Evolutionary conservation across 306 rosid species (phyloP).

Genomic region (Prunus dulcis): DNA sequence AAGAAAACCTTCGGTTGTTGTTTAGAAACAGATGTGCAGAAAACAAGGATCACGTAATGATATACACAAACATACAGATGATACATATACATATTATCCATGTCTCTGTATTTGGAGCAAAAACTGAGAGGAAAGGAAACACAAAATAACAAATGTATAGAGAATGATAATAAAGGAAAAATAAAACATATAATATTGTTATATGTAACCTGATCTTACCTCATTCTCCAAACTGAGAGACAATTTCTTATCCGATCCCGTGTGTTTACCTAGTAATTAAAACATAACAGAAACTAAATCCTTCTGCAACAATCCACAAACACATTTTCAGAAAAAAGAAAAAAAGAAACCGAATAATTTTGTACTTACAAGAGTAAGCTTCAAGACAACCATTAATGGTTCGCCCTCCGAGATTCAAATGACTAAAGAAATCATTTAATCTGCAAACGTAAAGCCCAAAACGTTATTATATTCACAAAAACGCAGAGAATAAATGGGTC

Average conservation of each 20-base stretch:
- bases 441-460: slow-evolving; percentile 32
- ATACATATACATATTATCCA: not conserved
- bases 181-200: not conserved
- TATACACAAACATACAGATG: not conserved
- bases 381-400: slow-evolving; percentile 82
- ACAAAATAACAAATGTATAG: no score
- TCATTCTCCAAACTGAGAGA: slow-evolving; percentile 91
- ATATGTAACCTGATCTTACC: slow-evolving; percentile 36
- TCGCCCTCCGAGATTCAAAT: slow-evolving; percentile 89
- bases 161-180: not conserved
- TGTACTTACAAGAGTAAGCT: slow-evolving; percentile 89
- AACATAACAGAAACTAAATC: slow-evolving; percentile 8
- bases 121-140: no score
- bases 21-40: not conserved
- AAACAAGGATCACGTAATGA: not conserved
- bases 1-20: not conserved
- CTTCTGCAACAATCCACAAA: slow-evolving; percentile 16
- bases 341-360: not conserved
- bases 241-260: slow-evolving; percentile 86
- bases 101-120: no score
- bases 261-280: slow-evolving; percentile 69
- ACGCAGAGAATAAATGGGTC: not conserved
- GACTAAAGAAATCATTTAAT: slow-evolving; percentile 63
- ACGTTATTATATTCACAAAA: not conserved
- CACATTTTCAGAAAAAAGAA: not conserved